Base-by-base conservation (phyloP, 768 basidiomycete genomes). In the Gloeostereum incarnatum region DNA sequence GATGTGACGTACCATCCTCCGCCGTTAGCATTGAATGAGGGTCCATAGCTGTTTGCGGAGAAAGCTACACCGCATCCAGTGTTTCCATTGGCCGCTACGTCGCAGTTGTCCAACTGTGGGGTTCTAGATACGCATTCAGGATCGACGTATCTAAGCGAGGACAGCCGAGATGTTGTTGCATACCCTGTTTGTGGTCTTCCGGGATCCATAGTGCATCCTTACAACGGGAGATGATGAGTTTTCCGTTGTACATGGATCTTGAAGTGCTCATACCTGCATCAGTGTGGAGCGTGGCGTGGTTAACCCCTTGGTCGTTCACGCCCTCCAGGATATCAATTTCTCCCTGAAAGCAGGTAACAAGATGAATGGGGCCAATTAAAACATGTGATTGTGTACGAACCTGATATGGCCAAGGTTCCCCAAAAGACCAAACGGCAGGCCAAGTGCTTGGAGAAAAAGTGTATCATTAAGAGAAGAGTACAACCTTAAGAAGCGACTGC, bases 1-100 rank as follows among this genome's bases (percentile, higher is more conserved):
- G n/a, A n/a, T n/a, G n/a, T n/a, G n/a, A n/a, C 64, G 26, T 53
- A 79, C 74, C 72, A 80, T 44, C 79, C 79, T 16, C 79, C 81
- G 5, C 78, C 78, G 27, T 63, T 62, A 27, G 36, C 43, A 49
- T 83, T 81, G 57, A 83, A 75, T 1, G 50, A 50, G 2, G 76
- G 68, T 1, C 79, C 80, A 47, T 66, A 81, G 49, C 68, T 77
- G 43, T 63, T 55, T 1, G 57, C 20, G 31, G 67, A 62, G 25
- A 48, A 51, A 6, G 60, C 48, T 13, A 81, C 78, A 7, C 73
- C 71, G 46, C 79, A 81, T 0, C 78, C 78, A 1, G 63, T 53
- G 42, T 81, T 80, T 33, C 62, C 59, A 18, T 61, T 69, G 3
- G 56, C 66, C 21, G 56, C 58, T 17, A 56, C 55, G 46, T 77